phyloP scores from a whole-genome alignment of 2,329 filamentous ascomycete species.

The Aspergillus candidus region DNA sequence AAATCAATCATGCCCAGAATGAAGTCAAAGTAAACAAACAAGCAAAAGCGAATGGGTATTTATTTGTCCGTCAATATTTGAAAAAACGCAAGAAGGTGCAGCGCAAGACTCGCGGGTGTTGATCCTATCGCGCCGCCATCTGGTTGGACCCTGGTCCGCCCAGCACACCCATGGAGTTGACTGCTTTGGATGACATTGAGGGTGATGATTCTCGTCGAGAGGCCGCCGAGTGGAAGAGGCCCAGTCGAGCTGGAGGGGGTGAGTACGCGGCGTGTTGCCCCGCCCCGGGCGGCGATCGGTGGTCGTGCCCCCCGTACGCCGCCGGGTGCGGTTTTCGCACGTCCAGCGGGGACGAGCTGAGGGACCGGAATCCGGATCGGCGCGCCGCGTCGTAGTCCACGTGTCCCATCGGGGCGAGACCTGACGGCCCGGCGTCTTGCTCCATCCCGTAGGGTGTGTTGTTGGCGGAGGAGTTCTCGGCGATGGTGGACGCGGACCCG shows the following conservation, averaged over 20 bases:
- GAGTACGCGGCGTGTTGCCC: conserved; percentile 28
- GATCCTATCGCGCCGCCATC: conserved; percentile 27
- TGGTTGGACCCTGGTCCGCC: conserved; percentile 26
- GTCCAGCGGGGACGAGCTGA: conserved; percentile 35
- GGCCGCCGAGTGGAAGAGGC: conserved; percentile 26
- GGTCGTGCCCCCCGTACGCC: conserved; percentile 18
- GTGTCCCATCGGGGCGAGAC: conserved; percentile 21
- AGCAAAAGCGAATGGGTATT: conserved; percentile 1
- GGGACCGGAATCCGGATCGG: conserved; percentile 32
- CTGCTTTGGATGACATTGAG: conserved; percentile 24
- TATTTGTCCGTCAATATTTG: too few species aligned
- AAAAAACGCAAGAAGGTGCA: too few species aligned
- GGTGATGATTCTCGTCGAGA: conserved; percentile 28
- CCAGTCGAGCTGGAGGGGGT: conserved; percentile 29
- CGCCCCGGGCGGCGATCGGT: conserved; percentile 20
- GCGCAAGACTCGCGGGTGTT: too few species aligned
- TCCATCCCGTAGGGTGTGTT: conserved; percentile 41
- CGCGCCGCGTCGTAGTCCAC: conserved; percentile 31
- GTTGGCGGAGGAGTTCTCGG: conserved; percentile 40
- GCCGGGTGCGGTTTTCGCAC: conserved; percentile 34
- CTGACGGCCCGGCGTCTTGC: conserved; percentile 22
- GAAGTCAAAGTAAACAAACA: background rate
- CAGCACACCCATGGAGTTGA: conserved; percentile 25
- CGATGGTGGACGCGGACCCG: conserved; percentile 44
- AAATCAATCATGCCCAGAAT: background rate